Evolutionary conservation across 2,329 filamentous ascomycete genomes (phyloP), one percentile per base, ranked within the genome.

Genomic region (Trichoderma sp.): DNA sequence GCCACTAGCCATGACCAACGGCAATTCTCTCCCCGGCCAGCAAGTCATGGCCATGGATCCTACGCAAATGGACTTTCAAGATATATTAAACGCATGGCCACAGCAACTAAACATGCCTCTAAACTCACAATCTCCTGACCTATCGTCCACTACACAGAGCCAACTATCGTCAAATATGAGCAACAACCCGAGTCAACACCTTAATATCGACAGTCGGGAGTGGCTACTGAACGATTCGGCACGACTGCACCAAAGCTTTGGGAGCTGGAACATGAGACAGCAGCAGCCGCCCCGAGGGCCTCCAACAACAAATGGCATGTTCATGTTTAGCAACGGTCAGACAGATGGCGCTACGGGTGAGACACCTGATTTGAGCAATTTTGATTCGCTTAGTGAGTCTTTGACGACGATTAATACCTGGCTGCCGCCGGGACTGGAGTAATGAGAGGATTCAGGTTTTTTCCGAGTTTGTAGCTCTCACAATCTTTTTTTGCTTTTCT

Each of bases 161-260:
- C 67, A 46, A 37, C 72, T 58, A 54, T 52, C 26, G 28, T 70
- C 63, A 28, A 72, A 46, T 64, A 64, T 39, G 77, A 73, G 68
- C 70, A 72, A 67, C 78, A 28, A 30, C 37, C 18, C 72, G 46
- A 73, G 52, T 59, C 75, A 68, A 68, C 75, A 67, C 18, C 68
- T 75, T 70, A 77, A 78, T 6, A 77, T 87, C 55, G 85, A 87
- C 70, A 82, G 83, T 10, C 83, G 85, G 70, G 84, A 87, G 49
- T 89, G 85, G 84, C 86, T 87, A 72, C 76, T 88, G 24, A 86
- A 82, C 65, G 86, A 88, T 69, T 83, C 86, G 21, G 85, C 84
- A 30, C 85, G 81, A 70, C 87, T 86, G 85, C 85, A 88, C 69
- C 84, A 87, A 66, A 83, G 86, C 70, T 88, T 88, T 73, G 82